Evolutionary conservation across 1,139 yeast species (phyloP), one percentile per base, ranked within the genome.

Genomic region (Lodderomyces pseudojiufengensis): DNA sequence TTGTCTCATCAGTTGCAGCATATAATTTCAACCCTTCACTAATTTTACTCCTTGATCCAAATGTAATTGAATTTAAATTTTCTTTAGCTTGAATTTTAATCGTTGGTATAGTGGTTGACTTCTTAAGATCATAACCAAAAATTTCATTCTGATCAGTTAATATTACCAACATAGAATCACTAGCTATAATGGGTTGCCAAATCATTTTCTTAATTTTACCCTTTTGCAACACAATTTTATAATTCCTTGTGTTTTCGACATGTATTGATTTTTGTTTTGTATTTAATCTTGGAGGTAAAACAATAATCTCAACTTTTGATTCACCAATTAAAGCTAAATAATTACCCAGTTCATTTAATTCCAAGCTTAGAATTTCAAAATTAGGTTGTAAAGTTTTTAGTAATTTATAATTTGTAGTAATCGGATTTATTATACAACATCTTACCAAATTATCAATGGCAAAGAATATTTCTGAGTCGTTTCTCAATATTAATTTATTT

Each of bases 11-110:
- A 1, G 70, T 49, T 9, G 63, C 32, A 7, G 66, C 48, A 43
- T 68, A 69, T 33, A 69, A 55, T 0, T 72, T 57, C 38, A 68
- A 51, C 1, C 59, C 46, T 2, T 73, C 73, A 5, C 54, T 39
- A 24, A 68, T 48, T 36, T 51, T 51, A 3, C 37, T 32, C 2
- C 41, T 29, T 0, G 71, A 61, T 1, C 72, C 76, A 49, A 65
- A 67, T 0, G 61, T 36, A 5, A 69, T 61, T 3, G 71, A 63
- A 2, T 51, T 47, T 3, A 59, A 61, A 9, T 47, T 46, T 18
- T 39, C 37, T n/a, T 44, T 44, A 20, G 58, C 53, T 13, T 37
- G 40, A 11, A 66, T 33, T 2, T 35, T 14, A 20, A 62, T 29
- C 37, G 50, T 51, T 1, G 73, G 72, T 3, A 41, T 32, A 4